These are phyloP conservation scores for Rachicladosporium sp. DNA, from an alignment of 2,329 filamentous ascomycete genomes.

Conservation along the genomic window DNA sequence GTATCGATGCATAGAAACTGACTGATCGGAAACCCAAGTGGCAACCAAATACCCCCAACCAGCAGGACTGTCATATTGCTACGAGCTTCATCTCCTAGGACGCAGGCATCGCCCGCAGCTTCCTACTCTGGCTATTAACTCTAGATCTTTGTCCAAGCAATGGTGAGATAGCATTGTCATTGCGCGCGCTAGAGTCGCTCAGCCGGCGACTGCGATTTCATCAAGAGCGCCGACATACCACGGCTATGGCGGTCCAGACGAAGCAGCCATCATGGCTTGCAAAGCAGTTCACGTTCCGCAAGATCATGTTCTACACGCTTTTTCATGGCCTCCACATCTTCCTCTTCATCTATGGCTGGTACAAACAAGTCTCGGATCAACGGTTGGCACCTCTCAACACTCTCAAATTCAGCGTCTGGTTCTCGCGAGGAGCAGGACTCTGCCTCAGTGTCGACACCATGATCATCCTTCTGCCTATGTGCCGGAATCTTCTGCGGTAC, in stretches of 20 bases:
- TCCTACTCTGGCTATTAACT: too few relatives aligned
- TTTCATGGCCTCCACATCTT: constrained; percentile 27
- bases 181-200: too few relatives aligned
- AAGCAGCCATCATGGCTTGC: constrained; percentile 18
- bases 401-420: constrained; percentile 82
- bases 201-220: too few relatives aligned
- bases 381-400: constrained; percentile 67
- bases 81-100: too few relatives aligned
- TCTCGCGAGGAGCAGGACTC: constrained; percentile 85
- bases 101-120: too few relatives aligned
- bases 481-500: constrained; percentile 74
- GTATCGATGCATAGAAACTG: too few relatives aligned
- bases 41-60: too few relatives aligned
- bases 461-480: constrained; percentile 87
- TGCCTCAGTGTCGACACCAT: constrained; percentile 73
- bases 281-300: constrained; percentile 22
- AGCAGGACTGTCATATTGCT: too few relatives aligned
- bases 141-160: too few relatives aligned
- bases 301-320: constrained; percentile 24
- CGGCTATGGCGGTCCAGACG: background rate
- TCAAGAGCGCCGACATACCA: background rate
- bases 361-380: constrained; percentile 55
- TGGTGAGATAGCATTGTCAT: too few relatives aligned
- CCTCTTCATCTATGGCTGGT: constrained; percentile 28
- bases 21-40: too few relatives aligned